Conservation (phyloP, 2,329 filamentous ascomycete genomes). For the Hirsutella thompsonii region DNA sequence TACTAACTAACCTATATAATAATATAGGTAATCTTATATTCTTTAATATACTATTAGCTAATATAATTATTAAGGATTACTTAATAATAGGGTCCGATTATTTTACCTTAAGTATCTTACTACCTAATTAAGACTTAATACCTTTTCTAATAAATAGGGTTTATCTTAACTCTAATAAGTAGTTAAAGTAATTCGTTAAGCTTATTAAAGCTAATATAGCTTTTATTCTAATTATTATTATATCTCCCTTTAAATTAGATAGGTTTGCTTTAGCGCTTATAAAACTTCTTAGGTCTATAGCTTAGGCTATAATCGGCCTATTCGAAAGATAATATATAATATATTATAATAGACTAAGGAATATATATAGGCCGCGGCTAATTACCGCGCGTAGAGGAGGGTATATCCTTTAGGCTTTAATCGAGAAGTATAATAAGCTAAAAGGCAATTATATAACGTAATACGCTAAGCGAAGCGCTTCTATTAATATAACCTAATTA, state of each 20-base stretch:
- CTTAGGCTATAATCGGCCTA: not conserved
- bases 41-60: not conserved
- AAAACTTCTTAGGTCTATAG: not conserved
- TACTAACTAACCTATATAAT: not conserved
- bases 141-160: not conserved
- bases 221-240: no score
- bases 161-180: not conserved
- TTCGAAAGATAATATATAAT: no score
- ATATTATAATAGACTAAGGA: no score
- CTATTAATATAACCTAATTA: conserved; percentile 6
- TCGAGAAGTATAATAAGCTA: no score
- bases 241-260: not conserved
- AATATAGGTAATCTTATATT: not conserved
- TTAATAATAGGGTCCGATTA: no score
- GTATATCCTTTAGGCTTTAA: not conserved
- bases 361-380: not conserved
- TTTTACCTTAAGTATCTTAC: not conserved
- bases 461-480: conserved; percentile 4
- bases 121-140: not conserved
- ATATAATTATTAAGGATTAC: not conserved
- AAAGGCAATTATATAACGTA: not conserved
- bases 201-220: not conserved
- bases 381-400: not conserved
- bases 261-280: not conserved
- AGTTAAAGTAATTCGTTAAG: not conserved